Evolutionary conservation across 2,329 filamentous ascomycete genomes (phyloP), one percentile per base, ranked within the genome.

Genomic region (Colletotrichum spinosum): DNA sequence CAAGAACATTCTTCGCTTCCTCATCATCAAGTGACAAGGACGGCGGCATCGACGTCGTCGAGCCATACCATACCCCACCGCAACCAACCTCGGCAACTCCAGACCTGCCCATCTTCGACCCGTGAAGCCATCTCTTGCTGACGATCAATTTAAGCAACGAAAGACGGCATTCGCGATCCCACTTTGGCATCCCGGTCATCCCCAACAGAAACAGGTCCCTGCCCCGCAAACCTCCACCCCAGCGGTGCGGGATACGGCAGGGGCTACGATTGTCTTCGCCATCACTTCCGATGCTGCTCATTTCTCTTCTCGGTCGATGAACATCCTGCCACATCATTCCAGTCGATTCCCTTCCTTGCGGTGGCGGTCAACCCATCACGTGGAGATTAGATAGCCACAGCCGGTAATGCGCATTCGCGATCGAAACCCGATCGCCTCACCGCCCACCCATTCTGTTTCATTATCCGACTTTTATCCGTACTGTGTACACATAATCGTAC

Each of bases 201-300:
- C 64, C 64, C 64, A 67, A 67, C 64, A 67, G 64, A 67, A 67
- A 67, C 64, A 67, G 46, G 64, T 55, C 60, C 60, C 64, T 65
- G 64, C 60, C 64, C 60, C 64, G 60, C 59, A 59, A 59, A 45
- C 45, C 64, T 67, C 60, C 50, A 44, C 49, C 39, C 64, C 49
- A 65, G 58, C 42, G 46, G 46, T 48, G 58, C 42, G 57, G 58
- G 52, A 56, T 37, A 57, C 48, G 13, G 25, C 58, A 65, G 48
- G 58, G 62, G 49, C 62, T 41, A 35, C 13, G 53, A 46, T 37
- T 53, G 33, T 66, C 58, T 57, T 48, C 41, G 52, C 52, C 59
- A 42, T 52, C 15, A 42, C 25, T 38, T 58, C 52, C 58, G 53
- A 49, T 35, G 62, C 53, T 60, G 41, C 55, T 49, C 39, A 45